Conservation (phyloP, 1,284 basidiomycete genomes). For the Leccinum pseudoinsigne region DNA sequence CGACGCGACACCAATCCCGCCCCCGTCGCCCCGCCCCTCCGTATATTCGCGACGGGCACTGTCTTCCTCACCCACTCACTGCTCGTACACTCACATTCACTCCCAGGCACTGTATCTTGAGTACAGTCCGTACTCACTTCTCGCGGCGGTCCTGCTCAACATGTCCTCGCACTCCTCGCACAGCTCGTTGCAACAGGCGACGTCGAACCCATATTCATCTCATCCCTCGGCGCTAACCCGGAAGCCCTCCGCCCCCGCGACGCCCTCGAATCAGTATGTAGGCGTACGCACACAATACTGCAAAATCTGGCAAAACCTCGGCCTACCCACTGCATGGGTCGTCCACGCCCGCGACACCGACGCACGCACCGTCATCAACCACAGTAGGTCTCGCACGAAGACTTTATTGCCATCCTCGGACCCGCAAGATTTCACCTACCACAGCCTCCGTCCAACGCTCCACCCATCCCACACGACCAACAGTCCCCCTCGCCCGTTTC, state of each 20-base stretch:
- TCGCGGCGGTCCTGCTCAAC: conserved; percentile 70
- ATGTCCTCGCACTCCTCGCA: conserved; percentile 67
- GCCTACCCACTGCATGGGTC: conserved; percentile 81
- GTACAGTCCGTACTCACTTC: conserved; percentile 67
- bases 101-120: conserved; percentile 52
- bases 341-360: conserved; percentile 70
- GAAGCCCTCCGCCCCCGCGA: conserved; percentile 62
- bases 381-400: conserved; percentile 83
- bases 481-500: conserved; percentile 37
- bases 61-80: conserved; percentile 71
- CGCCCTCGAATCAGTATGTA: conserved; percentile 56
- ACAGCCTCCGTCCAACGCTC: conserved; percentile 17
- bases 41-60: conserved; percentile 75
- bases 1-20: conserved; percentile 39
- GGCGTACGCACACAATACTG: conserved; percentile 71
- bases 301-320: conserved; percentile 67
- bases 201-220: conserved; percentile 69
- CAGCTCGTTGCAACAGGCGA: conserved; percentile 51
- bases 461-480: conserved; percentile 28
- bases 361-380: conserved; percentile 71
- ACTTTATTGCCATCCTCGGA: conserved; percentile 74
- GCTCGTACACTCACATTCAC: conserved; percentile 57
- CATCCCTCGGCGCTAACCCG: conserved; percentile 68
- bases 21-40: conserved; percentile 30
- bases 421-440: conserved; percentile 48